Conservation (phyloP, 495 filamentous ascomycete genomes). For the Aspergillus cristatus region DNA sequence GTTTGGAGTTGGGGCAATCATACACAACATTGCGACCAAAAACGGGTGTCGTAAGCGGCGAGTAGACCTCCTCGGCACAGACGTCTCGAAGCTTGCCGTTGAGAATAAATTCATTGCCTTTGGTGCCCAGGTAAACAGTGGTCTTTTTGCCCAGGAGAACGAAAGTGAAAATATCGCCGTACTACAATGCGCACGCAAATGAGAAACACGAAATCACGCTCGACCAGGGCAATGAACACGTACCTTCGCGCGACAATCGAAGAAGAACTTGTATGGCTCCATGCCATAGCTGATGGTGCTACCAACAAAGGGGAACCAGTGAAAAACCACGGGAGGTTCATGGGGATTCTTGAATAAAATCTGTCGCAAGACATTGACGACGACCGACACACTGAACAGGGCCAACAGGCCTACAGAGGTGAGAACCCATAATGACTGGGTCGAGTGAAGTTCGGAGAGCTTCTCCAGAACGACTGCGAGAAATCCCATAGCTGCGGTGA, state of each 20-base stretch:
- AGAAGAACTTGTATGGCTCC: slow-evolving; percentile 55
- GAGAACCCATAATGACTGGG: slow-evolving; percentile 24
- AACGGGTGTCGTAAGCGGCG: slow-evolving; percentile 50
- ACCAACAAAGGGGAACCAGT: slow-evolving; percentile 54
- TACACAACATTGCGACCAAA: slow-evolving; percentile 58
- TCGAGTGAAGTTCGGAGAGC: slow-evolving; percentile 33
- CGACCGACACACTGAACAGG: slow-evolving; percentile 24
- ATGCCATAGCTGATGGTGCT: slow-evolving; percentile 58
- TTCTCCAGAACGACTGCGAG: slow-evolving; percentile 26
- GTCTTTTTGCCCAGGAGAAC: slow-evolving; percentile 54
- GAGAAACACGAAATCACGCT: slow-evolving; percentile 8
- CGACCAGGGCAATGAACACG: neutral
- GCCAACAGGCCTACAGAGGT: slow-evolving; percentile 18
- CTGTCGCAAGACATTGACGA: slow-evolving; percentile 60
- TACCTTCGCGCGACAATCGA: slow-evolving; percentile 44
- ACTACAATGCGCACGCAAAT: slow-evolving; percentile 23
- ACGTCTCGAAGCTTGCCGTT: slow-evolving; percentile 54
- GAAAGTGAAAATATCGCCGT: slow-evolving; percentile 59
- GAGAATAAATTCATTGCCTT: slow-evolving; percentile 55
- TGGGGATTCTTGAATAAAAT: slow-evolving; percentile 58
- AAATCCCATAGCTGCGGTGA: slow-evolving; percentile 26
- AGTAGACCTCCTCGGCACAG: slow-evolving; percentile 58
- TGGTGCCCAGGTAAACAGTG: slow-evolving; percentile 51
- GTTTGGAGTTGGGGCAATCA: slow-evolving; percentile 55
- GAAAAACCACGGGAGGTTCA: slow-evolving; percentile 56